Percentiles rank a stretch among this genome's conserved stretches.
These are phyloP conservation scores for Umbellularia californica DNA, from an alignment of 164 flowering plant species.

Conservation along the genomic window DNA sequence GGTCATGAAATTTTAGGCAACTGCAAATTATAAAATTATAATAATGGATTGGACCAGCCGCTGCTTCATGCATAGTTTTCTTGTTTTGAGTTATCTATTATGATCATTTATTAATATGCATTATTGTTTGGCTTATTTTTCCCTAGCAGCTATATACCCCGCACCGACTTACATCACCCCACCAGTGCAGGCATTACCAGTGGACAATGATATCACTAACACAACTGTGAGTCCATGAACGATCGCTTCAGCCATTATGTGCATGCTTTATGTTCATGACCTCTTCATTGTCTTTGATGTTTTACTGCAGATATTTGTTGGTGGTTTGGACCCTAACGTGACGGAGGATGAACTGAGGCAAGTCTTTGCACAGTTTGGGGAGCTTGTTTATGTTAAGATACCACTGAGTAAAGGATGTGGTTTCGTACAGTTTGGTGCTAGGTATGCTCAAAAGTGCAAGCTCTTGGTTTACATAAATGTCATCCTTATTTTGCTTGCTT, in stretches of 20 bases:
- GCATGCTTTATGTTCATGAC: neutral
- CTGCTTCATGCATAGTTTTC: neutral
- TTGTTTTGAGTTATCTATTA: neutral
- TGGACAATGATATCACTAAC: constrained; percentile 73
- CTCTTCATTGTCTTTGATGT: constrained; percentile 14
- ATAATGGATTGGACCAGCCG: no score
- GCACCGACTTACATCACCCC: constrained; percentile 57
- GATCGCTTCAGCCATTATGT: neutral
- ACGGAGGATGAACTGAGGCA: constrained; percentile 90
- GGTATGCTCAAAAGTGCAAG: constrained; percentile 34
- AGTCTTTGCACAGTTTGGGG: constrained; percentile 77
- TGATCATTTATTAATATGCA: no score
- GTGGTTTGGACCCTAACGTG: constrained; percentile 84
- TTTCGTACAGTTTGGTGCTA: constrained; percentile 75
- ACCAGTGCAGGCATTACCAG: constrained; percentile 54
- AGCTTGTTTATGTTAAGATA: constrained; percentile 75
- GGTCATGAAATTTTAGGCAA: no score
- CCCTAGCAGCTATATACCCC: constrained; percentile 63
- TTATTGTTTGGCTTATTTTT: no score
- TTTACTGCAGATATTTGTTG: constrained; percentile 70
- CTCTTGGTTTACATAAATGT: neutral
- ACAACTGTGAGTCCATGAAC: constrained; percentile 67
- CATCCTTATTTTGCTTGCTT: neutral
- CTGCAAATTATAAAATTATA: no score
- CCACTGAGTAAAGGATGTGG: constrained; percentile 83